These are phyloP conservation scores for Hortaea sp. DNA, from an alignment of 2,329 filamentous ascomycete genomes.

Conservation along the genomic window DNA sequence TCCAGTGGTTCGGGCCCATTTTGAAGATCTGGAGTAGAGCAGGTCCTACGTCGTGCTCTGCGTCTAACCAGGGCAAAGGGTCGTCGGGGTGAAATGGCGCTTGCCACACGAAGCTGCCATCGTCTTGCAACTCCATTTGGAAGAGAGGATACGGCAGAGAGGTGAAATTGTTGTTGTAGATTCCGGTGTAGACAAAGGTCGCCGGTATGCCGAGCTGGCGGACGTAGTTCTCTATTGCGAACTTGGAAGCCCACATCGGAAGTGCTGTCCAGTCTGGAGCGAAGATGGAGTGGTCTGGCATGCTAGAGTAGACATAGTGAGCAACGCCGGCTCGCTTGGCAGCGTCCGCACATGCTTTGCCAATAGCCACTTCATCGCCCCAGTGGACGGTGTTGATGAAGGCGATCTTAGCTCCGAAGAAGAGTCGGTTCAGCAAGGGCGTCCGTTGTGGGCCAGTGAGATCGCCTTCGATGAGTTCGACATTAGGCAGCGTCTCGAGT, in stretches of 20 bases:
- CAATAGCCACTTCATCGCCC: slow-evolving; percentile 86
- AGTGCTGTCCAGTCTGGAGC: slow-evolving; percentile 67
- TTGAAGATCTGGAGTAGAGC: slow-evolving; percentile 91
- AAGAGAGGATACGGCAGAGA: slow-evolving; percentile 86
- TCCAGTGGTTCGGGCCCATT: slow-evolving; percentile 79
- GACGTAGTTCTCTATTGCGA: slow-evolving; percentile 85
- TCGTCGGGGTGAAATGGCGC: slow-evolving; percentile 87
- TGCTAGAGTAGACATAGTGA: slow-evolving; percentile 93
- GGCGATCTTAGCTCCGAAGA: slow-evolving; percentile 73
- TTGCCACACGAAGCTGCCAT: slow-evolving; percentile 85
- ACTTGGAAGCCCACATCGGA: slow-evolving; percentile 86
- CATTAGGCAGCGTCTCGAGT: slow-evolving; percentile 70
- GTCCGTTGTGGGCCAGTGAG: slow-evolving; percentile 36
- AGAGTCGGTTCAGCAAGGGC: slow-evolving; percentile 33
- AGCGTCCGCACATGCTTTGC: slow-evolving; percentile 77
- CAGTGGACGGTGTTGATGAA: slow-evolving; percentile 98
- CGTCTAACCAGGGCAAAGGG: slow-evolving; percentile 88
- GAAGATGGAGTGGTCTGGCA: slow-evolving; percentile 86
- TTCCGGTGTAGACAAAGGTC: slow-evolving; percentile 91
- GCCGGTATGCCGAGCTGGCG: slow-evolving; percentile 71
- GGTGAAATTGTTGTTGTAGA: slow-evolving; percentile 99
- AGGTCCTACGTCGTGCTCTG: slow-evolving; percentile 90
- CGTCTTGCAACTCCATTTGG: slow-evolving; percentile 78
- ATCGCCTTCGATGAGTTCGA: slow-evolving; percentile 61
- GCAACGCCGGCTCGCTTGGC: slow-evolving; percentile 75